Percentiles rank a stretch among this genome's conserved stretches.
phyloP scores from a whole-genome alignment of 371 early-diverging fungal genomes.

The Mucor lusitanicus region DNA sequence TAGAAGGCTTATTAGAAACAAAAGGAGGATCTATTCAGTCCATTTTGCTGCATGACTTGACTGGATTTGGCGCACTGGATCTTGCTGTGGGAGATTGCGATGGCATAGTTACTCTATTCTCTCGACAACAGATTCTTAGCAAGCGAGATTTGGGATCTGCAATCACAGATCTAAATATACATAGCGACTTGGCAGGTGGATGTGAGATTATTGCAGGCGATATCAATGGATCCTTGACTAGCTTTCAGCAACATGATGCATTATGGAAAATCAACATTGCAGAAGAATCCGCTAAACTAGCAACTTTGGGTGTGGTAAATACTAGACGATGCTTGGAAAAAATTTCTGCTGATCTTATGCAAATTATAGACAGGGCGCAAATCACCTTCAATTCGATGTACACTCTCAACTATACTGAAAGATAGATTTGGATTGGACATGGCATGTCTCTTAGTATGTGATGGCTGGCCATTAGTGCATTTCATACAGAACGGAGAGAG shows the following conservation, averaged over 20 bases:
- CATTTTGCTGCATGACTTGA: slow-evolving; percentile 43
- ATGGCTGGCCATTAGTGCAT: slow-evolving; percentile 46
- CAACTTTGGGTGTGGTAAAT: slow-evolving; percentile 27
- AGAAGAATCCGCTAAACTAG: slow-evolving; percentile 39
- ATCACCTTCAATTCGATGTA: slow-evolving; percentile 39
- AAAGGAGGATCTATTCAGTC: slow-evolving; percentile 51
- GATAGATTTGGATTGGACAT: slow-evolving; percentile 39
- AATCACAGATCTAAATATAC: slow-evolving; percentile 39
- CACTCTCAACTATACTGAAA: slow-evolving; percentile 34
- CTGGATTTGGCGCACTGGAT: slow-evolving; percentile 44
- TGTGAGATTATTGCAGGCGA: slow-evolving; percentile 52
- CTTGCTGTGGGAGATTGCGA: slow-evolving; percentile 54
- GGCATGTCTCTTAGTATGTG: slow-evolving; percentile 43
- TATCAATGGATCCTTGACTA: slow-evolving; percentile 41
- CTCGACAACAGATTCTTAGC: slow-evolving; percentile 48
- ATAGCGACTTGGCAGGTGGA: slow-evolving; percentile 40
- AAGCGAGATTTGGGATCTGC: slow-evolving; percentile 42
- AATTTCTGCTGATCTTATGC: neutral
- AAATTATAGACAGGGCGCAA: slow-evolving; percentile 25
- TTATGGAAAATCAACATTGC: slow-evolving; percentile 48
- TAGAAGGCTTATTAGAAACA: slow-evolving; percentile 50
- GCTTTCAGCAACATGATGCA: slow-evolving; percentile 47
- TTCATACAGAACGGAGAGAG: slow-evolving; percentile 40
- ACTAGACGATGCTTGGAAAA: neutral
- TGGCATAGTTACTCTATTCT: slow-evolving; percentile 48